Percentiles rank a stretch among this genome's conserved stretches.
These are phyloP conservation scores for Capsicum chinense DNA, from an alignment of 257 asterid species.

Conservation along the genomic window DNA sequence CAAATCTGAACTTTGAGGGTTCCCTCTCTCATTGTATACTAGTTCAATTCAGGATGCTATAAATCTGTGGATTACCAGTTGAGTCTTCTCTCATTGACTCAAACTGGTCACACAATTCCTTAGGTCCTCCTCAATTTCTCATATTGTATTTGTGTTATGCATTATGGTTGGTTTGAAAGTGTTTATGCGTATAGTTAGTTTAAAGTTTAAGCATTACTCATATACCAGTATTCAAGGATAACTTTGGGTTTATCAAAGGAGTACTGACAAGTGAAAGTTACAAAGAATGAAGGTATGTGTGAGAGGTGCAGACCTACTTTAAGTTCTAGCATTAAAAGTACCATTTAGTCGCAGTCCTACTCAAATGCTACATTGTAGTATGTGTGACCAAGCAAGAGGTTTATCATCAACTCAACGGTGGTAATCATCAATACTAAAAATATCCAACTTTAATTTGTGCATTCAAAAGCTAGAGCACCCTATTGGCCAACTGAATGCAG, in stretches of 20 bases:
- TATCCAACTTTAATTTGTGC: not conserved
- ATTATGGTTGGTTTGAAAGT: not conserved
- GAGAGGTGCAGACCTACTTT: not conserved
- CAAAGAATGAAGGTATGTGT: not conserved
- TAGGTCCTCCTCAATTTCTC: not conserved
- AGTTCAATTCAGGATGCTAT: conserved; percentile 11
- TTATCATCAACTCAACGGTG: not conserved
- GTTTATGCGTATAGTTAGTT: not conserved
- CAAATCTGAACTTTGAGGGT: not conserved
- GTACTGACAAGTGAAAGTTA: not conserved
- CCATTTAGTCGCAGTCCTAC: conserved; percentile 2
- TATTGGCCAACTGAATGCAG: not conserved
- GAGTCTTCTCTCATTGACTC: not conserved
- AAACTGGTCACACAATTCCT: not conserved
- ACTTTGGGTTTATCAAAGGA: not conserved
- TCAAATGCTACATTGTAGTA: not conserved
- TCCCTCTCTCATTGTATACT: not conserved
- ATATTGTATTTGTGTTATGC: not conserved
- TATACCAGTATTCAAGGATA: not conserved
- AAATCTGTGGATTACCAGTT: conserved; percentile 3
- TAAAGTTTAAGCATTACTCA: not conserved
- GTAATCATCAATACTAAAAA: not conserved
- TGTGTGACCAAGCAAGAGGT: not conserved
- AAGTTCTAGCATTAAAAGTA: not conserved
- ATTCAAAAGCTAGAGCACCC: not conserved